A percentile compares a stretch with the other conserved stretches of the same genome.
These are phyloP conservation scores for Aureobasidium leucospermi DNA, from an alignment of 2,329 filamentous ascomycete genomes.

Conservation along the genomic window DNA sequence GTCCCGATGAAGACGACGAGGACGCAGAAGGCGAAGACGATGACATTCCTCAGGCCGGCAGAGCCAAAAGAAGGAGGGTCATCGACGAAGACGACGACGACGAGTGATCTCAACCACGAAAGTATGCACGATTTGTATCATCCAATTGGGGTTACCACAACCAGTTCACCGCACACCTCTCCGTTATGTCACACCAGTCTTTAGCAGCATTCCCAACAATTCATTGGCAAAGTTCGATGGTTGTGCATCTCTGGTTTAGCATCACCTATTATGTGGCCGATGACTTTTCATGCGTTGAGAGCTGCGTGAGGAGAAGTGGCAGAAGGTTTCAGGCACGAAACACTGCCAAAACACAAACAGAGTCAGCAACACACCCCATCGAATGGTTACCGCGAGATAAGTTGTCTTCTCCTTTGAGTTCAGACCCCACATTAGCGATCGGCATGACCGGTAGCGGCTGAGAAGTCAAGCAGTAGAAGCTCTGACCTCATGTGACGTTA, in stretches of 20 bases:
- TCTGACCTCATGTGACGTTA: constrained; percentile 9
- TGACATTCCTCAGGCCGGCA: constrained; percentile 21
- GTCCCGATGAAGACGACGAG: constrained; percentile 27
- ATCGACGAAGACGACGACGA: constrained; percentile 43
- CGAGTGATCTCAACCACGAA: constrained; percentile 10
- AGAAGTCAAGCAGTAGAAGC: neutral
- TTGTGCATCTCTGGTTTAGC: too few species aligned
- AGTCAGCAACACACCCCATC: neutral
- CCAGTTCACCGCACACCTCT: neutral
- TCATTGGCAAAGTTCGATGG: too few species aligned
- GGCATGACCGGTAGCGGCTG: neutral
- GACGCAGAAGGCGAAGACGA: constrained; percentile 29
- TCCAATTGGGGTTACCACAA: neutral
- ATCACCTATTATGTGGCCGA: too few species aligned
- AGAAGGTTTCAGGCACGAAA: neutral
- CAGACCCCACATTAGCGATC: neutral
- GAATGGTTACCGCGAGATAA: neutral
- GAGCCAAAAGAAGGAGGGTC: constrained; percentile 38
- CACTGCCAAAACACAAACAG: neutral
- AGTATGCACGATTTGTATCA: neutral
- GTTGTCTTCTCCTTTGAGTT: neutral
- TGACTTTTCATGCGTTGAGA: neutral
- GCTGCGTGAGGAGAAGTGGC: neutral
- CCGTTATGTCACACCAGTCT: neutral
- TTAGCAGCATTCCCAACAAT: neutral